These are phyloP conservation scores for Coemansia sp. DNA, from an alignment of 192 early-diverging fungal species.

Conservation along the genomic window DNA sequence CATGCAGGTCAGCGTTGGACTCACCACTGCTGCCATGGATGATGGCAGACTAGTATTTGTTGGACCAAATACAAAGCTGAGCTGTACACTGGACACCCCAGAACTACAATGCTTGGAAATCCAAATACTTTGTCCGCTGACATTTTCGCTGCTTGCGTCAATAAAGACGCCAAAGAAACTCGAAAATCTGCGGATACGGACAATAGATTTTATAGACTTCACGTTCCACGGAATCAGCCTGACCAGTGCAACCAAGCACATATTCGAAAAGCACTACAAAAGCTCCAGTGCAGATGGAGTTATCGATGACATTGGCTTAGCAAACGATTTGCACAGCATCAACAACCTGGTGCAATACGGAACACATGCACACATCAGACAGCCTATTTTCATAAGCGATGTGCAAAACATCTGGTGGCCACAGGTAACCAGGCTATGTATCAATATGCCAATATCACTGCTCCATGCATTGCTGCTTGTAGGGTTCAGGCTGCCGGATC, in stretches of 20 bases:
- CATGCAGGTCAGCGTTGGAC: background rate
- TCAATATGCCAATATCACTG: background rate
- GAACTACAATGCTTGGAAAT: background rate
- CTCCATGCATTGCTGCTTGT: too few relatives aligned
- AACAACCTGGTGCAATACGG: background rate
- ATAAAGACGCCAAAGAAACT: background rate
- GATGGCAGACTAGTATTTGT: background rate
- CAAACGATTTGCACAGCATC: background rate
- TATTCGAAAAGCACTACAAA: background rate
- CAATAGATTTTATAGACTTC: background rate
- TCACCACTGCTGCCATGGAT: background rate
- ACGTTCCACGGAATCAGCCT: background rate
- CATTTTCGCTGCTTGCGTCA: background rate
- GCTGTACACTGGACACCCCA: background rate
- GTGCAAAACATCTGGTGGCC: background rate
- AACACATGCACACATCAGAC: background rate
- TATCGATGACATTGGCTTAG: background rate
- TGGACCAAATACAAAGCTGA: background rate
- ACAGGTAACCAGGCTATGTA: background rate
- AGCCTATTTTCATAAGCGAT: background rate
- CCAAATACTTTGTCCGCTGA: background rate
- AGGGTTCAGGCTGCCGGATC: too few relatives aligned
- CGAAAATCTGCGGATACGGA: background rate
- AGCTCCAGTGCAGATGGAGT: background rate
- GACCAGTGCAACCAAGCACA: background rate